These are phyloP conservation scores for Wickerhamiella vanderwaltii DNA, from an alignment of 805 yeast genomes.

Conservation along the genomic window DNA sequence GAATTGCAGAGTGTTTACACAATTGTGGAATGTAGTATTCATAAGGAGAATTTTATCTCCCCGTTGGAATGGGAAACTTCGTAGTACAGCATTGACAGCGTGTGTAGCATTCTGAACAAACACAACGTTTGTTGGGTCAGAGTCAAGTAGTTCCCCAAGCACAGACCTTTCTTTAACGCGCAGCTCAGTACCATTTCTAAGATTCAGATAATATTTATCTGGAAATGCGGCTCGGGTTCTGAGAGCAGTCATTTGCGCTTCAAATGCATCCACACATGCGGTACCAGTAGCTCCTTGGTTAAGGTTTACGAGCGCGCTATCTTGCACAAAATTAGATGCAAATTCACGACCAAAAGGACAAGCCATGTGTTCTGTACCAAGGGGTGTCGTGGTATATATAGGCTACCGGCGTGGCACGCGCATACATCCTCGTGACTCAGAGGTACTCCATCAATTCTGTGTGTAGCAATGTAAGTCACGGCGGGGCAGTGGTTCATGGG, in stretches of 20 bases:
- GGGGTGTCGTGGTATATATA: too few species aligned
- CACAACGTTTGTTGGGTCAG: conserved; percentile 39
- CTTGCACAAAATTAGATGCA: conserved; percentile 23
- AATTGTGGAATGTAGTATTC: conserved; percentile 42
- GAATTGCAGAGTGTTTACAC: conserved; percentile 36
- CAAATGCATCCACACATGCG: conserved; percentile 38
- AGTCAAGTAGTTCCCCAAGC: conserved; percentile 35
- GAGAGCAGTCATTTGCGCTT: conserved; percentile 27
- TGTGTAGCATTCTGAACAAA: conserved; percentile 48
- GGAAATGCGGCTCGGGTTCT: conserved; percentile 32
- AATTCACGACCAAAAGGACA: too few species aligned
- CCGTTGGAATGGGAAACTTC: conserved; percentile 39
- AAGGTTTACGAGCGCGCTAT: conserved; percentile 34
- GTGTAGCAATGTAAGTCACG: too few species aligned
- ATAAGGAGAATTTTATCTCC: conserved; percentile 43
- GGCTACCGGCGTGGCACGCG: too few species aligned
- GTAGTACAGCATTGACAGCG: conserved; percentile 44
- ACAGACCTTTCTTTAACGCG: conserved; percentile 24
- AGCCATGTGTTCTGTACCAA: too few species aligned
- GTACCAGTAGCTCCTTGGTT: conserved; percentile 59
- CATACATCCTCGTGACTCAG: too few species aligned
- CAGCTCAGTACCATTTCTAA: conserved; percentile 25
- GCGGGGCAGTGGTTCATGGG: too few species aligned
- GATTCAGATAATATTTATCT: conserved; percentile 33
- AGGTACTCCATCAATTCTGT: too few species aligned